Evolutionary conservation across 164 flowering plant genomes (phyloP).

Genomic region (Chloranthus sessilifolius): DNA sequence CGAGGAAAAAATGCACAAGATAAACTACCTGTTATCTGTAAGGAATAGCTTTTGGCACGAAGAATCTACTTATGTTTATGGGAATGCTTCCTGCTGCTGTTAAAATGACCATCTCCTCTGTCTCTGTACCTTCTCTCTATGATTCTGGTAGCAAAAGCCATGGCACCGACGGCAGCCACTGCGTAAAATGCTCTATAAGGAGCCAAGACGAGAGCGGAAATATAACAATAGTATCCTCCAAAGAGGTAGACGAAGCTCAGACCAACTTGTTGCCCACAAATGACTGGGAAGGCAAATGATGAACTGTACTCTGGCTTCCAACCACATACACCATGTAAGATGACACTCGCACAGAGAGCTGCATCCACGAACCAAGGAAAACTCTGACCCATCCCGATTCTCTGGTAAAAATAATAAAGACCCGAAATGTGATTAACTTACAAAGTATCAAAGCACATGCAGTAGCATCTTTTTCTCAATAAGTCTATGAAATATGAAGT

Average conservation of each 20-base stretch:
- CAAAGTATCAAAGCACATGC: too few species aligned
- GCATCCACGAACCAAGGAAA: conserved; percentile 82
- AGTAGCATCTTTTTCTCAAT: too few species aligned
- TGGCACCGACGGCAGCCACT: conserved; percentile 66
- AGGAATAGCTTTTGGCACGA: too few species aligned
- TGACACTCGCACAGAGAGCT: conserved; percentile 60
- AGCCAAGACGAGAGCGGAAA: conserved; percentile 61
- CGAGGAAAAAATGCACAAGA: too few species aligned
- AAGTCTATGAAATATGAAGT: too few species aligned
- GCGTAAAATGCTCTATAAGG: conserved; percentile 76
- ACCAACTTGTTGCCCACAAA: conserved; percentile 39
- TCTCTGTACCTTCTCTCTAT: conserved; percentile 41
- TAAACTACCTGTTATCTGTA: too few species aligned
- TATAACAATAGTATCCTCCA: conserved; percentile 63
- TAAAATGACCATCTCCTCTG: conserved; percentile 42
- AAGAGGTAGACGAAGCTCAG: conserved; percentile 54
- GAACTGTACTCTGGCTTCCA: conserved; percentile 54
- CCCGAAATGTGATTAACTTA: neutral
- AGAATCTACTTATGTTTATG: conserved; percentile 73
- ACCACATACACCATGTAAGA: conserved; percentile 66
- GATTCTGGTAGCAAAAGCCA: conserved; percentile 43
- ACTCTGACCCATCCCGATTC: conserved; percentile 55
- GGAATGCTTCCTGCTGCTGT: conserved; percentile 56
- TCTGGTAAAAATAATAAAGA: conserved; percentile 43
- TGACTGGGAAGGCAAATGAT: conserved; percentile 34